These are phyloP conservation scores for Boletus huronensis DNA, from an alignment of 768 basidiomycete genomes.

Conservation along the genomic window DNA sequence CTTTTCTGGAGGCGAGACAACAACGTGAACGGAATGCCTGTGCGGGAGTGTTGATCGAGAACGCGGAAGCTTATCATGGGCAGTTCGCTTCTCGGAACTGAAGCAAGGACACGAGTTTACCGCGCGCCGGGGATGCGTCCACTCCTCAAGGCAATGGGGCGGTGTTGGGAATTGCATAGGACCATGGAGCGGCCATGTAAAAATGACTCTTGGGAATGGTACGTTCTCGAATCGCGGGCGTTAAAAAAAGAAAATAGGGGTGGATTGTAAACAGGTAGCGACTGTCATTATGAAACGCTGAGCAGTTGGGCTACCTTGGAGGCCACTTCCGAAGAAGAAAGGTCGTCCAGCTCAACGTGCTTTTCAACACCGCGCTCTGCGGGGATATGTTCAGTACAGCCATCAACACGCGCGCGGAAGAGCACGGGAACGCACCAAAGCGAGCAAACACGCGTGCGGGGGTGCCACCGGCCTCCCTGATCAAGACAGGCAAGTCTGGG, in stretches of 20 bases:
- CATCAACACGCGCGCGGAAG: conserved; percentile 8
- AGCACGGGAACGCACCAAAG: conserved; percentile 59
- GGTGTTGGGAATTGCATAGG: conserved; percentile 9
- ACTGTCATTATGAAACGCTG: conserved; percentile 22
- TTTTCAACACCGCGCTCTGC: conserved; percentile 78
- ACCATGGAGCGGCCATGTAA: background rate
- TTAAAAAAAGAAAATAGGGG: background rate
- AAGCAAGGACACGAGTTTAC: conserved; percentile 18
- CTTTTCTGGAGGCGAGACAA: background rate
- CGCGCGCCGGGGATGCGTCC: conserved; percentile 10
- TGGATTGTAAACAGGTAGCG: conserved; percentile 9
- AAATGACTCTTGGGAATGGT: background rate
- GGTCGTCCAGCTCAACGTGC: conserved; percentile 75
- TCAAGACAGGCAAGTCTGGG: conserved; percentile 80
- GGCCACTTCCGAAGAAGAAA: conserved; percentile 69
- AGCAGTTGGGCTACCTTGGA: conserved; percentile 66
- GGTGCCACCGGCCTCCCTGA: conserved; percentile 75
- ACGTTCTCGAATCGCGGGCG: background rate
- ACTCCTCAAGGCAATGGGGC: conserved; percentile 21
- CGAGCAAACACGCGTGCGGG: conserved; percentile 82
- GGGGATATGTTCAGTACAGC: conserved; percentile 17
- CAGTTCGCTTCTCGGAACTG: conserved; percentile 5
- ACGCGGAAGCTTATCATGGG: background rate
- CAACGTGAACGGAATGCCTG: conserved; percentile 1
- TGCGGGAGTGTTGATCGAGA: background rate